phyloP scores from a whole-genome alignment of 371 early-diverging fungal genomes.

The Parasitella parasitica region DNA sequence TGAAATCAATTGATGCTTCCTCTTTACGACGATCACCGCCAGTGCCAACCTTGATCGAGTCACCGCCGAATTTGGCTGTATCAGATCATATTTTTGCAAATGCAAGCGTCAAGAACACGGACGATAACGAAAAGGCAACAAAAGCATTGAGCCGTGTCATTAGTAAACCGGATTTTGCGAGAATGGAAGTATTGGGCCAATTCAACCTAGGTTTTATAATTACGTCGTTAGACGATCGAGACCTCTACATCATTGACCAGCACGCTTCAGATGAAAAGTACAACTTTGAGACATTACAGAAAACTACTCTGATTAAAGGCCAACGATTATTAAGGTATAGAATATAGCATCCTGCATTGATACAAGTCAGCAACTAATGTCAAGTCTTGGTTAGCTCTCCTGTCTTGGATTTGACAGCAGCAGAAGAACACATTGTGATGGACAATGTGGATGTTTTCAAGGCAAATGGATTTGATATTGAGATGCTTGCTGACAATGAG shows the following conservation, averaged over 20 bases:
- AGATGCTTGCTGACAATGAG: slow-evolving; percentile 52
- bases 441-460: slow-evolving; percentile 72
- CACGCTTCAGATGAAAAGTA: slow-evolving; percentile 99
- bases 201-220: slow-evolving; percentile 99
- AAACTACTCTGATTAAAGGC: slow-evolving; percentile 57
- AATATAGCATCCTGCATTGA: too few species aligned
- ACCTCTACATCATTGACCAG: slow-evolving; percentile 96
- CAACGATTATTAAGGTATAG: slow-evolving; percentile 59
- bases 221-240: slow-evolving; percentile 57
- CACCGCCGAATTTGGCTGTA: background rate
- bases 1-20: background rate
- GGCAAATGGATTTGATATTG: slow-evolving; percentile 80
- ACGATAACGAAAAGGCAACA: slow-evolving; percentile 53
- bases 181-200: slow-evolving; percentile 93
- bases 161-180: slow-evolving; percentile 77
- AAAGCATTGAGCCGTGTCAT: slow-evolving; percentile 63
- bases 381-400: slow-evolving; percentile 27
- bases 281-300: slow-evolving; percentile 87
- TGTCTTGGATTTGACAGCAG: slow-evolving; percentile 67
- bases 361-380: too few species aligned
- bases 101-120: slow-evolving; percentile 44
- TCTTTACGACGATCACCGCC: background rate
- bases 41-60: background rate
- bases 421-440: slow-evolving; percentile 79
- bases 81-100: background rate